Evolutionary conservation across 768 basidiomycete genomes (phyloP), one percentile per base, ranked within the genome.

Genomic region (Peribolospora baueri): DNA sequence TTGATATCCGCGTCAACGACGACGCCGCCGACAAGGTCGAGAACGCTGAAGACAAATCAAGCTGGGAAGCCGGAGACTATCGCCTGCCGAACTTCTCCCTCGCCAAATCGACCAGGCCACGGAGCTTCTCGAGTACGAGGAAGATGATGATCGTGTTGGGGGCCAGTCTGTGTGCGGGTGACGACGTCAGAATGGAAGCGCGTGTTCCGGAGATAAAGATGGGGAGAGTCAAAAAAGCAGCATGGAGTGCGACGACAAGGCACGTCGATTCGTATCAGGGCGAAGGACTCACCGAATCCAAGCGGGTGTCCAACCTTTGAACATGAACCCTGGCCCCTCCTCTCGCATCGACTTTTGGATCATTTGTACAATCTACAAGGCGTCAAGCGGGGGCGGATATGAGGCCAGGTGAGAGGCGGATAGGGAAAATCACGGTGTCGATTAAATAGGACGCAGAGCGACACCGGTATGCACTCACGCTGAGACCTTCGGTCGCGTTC

Each of bases 221-320:
- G 25, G 25, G 25, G 25, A 25, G 25, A 1, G 25, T 25, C 25
- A 25, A 25, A 25, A 25, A 25, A 25, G 25, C 25, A 25, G 25
- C 25, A 25, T 25, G 25, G 25, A 25, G 25, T 25, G 25, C 25
- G 25, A 25, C 25, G 25, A 25, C 25, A 25, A 25, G 25, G 25
- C 25, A 1, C 25, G 25, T 25, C 25, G 25, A 25, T 25, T 25
- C 25, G 25, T 25, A 25, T 25, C 25, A 25, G 25, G 25, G 25
- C 25, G 25, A 25, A 25, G 25, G 25, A 25, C 25, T 25, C 25
- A 25, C 0, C 63, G 57, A 42, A 64, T 60, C 60, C 60, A 64
- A 5, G 63, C 63, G 1, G 63, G 63, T 1, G 55, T 56, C 58
- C 58, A 64, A 14, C 63, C 63, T 38, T 56, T 54, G 56, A 62